Percentiles rank a stretch among this genome's conserved stretches.
phyloP scores from a whole-genome alignment of 768 basidiomycete species.

The Agrocybe chaxingu region DNA sequence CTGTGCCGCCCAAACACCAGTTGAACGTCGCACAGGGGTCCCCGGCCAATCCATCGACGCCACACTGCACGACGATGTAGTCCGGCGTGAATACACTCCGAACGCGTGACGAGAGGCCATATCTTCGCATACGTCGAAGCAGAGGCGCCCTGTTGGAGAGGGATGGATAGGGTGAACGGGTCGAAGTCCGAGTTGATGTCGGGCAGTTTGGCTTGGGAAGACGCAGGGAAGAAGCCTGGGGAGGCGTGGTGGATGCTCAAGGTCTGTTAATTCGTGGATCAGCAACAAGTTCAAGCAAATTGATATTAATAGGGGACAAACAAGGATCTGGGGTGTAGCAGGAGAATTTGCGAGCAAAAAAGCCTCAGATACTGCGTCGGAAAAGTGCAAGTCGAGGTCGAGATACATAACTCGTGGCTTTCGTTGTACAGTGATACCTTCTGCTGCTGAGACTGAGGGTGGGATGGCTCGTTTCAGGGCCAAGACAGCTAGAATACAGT shows the following conservation, averaged over 20 bases:
- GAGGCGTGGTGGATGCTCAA: constrained; percentile 83
- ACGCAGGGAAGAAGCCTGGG: constrained; percentile 80
- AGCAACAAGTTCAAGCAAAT: neutral
- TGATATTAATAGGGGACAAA: constrained; percentile 18
- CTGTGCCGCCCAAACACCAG: constrained; percentile 53
- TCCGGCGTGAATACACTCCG: constrained; percentile 67
- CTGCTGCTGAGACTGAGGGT: constrained; percentile 1
- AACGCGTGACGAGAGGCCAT: constrained; percentile 58
- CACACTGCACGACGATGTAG: constrained; percentile 81
- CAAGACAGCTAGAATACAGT: constrained; percentile 80
- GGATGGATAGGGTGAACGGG: constrained; percentile 76
- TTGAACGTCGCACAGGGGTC: constrained; percentile 79
- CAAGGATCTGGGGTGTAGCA: constrained; percentile 42
- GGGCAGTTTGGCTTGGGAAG: constrained; percentile 47
- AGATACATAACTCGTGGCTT: constrained; percentile 81
- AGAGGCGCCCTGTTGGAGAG: constrained; percentile 72
- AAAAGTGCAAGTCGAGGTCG: constrained; percentile 90
- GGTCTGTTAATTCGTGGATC: constrained; percentile 39
- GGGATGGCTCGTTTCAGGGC: constrained; percentile 45
- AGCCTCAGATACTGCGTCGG: constrained; percentile 82
- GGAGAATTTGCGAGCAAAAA: constrained; percentile 45
- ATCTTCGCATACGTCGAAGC: constrained; percentile 56
- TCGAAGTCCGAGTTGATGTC: constrained; percentile 36
- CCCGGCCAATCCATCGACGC: constrained; percentile 81
- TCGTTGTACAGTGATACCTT: constrained; percentile 7